Conservation (phyloP, 73 alveolate species). For the Symbiodinium natans region DNA sequence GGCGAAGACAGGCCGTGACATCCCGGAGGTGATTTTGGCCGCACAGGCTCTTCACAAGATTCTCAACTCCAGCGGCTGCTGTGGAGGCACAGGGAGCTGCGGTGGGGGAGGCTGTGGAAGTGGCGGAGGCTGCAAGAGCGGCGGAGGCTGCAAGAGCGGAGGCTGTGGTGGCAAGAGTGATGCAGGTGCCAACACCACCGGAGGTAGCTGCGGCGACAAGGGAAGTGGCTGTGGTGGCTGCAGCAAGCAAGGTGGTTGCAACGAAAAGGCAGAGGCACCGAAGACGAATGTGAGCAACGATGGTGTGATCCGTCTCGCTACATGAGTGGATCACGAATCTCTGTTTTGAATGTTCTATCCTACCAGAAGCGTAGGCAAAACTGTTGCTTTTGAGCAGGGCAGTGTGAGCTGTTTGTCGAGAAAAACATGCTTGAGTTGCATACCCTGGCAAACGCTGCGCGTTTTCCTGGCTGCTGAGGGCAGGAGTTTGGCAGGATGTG, state of each 20-base stretch:
- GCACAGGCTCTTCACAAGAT: constrained; percentile 46
- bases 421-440: background rate
- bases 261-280: background rate
- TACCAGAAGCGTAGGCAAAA: background rate
- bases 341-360: background rate
- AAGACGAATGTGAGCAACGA: background rate
- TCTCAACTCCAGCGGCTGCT: background rate
- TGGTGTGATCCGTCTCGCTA: constrained; percentile 13
- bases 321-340: background rate
- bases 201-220: background rate
- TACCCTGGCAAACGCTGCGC: no score
- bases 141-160: background rate
- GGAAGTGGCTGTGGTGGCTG: constrained; percentile 27
- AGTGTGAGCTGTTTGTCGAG: background rate
- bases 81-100: constrained; percentile 1
- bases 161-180: constrained; percentile 14
- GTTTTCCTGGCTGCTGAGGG: no score
- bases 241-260: constrained; percentile 45
- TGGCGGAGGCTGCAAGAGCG: background rate
- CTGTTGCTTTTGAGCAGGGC: background rate
- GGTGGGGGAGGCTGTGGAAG: background rate
- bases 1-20: constrained; percentile 64
- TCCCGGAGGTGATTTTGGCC: constrained; percentile 38
- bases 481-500: background rate
- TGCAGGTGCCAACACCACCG: background rate